A percentile compares a stretch with the other conserved stretches of the same genome.
These are phyloP conservation scores for Phialophora chinensis DNA, from an alignment of 2,329 filamentous ascomycete genomes.

Conservation along the genomic window DNA sequence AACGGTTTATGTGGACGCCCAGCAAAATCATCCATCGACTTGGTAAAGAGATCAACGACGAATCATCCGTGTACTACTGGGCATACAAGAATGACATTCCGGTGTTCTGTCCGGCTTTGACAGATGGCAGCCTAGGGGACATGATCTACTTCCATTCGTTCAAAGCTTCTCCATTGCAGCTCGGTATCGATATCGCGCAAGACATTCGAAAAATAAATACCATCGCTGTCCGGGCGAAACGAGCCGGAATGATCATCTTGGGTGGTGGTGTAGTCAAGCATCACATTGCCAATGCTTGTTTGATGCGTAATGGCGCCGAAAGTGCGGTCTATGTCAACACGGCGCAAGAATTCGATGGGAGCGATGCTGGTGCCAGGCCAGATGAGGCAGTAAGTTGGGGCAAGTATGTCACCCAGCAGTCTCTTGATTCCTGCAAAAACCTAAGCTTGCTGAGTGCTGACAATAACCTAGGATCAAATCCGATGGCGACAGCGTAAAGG, in stretches of 20 bases:
- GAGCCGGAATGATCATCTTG: constrained; percentile 92
- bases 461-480: constrained; percentile 45
- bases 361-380: constrained; percentile 90
- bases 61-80: constrained; percentile 94
- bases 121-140: constrained; percentile 91
- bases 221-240: constrained; percentile 82
- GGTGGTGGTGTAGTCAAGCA: constrained; percentile 97
- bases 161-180: constrained; percentile 79
- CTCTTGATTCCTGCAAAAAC: neutral
- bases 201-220: constrained; percentile 94
- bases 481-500: constrained; percentile 87
- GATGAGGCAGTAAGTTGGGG: constrained; percentile 99
- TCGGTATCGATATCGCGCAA: constrained; percentile 89
- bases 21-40: constrained; percentile 88
- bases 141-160: constrained; percentile 99
- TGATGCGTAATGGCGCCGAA: constrained; percentile 98
- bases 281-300: constrained; percentile 94
- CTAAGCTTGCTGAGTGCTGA: neutral
- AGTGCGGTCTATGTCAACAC: constrained; percentile 98
- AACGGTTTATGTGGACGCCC: constrained; percentile 86
- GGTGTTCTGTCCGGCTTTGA: constrained; percentile 94
- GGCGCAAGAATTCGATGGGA: constrained; percentile 95
- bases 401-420: constrained; percentile 57
- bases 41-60: constrained; percentile 92
- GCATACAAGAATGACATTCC: constrained; percentile 96